Evolutionary conservation across 2,329 filamentous ascomycete species (phyloP), one percentile per base, ranked within the genome.

Genomic region (Alternaria arbusti): DNA sequence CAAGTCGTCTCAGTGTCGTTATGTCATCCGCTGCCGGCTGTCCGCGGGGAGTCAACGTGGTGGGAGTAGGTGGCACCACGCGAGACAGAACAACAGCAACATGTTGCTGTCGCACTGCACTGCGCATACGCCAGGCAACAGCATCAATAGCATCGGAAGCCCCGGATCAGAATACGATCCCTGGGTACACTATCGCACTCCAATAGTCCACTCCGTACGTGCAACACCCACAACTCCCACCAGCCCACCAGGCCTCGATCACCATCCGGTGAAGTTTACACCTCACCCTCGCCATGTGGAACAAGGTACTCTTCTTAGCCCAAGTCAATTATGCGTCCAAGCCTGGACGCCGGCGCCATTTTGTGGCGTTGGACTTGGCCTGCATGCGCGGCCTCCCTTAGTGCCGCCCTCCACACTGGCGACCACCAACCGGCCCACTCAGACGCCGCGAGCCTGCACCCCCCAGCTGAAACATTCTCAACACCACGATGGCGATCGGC

Each of bases 381-480:
- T 58, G 54, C 36, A 40, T 40, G 36, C 36, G 36, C 36, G 36
- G 36, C 36, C 36, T 40, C 54, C 49, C 49, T 51, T 51, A 51
- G 47, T 32, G 36, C 54, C 54, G 47, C 60, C 50, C 60, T 63
- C 60, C 56, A 63, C 60, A 59, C 54, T 55, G 40, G 28, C 28
- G 28, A 23, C 49, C 28, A 23, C n/a, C 17, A 51, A 26, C 58
- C 47, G 66, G 52, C 52, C 64, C 63, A 63, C 68, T 65, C 44
- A 60, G 40, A 59, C 61, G 58, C 66, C 63, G 44, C 56, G 61
- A 63, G 61, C 56, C 64, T 45, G 45, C 44, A 40, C 57, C 23
- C 67, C 70, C 69, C 67, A 66, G 69, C 69, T 74, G 74, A 76
- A 77, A 76, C 74, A 67, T 64, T 61, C 68, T 76, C 74, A 76